Conservation (phyloP, 805 yeast species). For the Cyberlindnera sargentensis region DNA sequence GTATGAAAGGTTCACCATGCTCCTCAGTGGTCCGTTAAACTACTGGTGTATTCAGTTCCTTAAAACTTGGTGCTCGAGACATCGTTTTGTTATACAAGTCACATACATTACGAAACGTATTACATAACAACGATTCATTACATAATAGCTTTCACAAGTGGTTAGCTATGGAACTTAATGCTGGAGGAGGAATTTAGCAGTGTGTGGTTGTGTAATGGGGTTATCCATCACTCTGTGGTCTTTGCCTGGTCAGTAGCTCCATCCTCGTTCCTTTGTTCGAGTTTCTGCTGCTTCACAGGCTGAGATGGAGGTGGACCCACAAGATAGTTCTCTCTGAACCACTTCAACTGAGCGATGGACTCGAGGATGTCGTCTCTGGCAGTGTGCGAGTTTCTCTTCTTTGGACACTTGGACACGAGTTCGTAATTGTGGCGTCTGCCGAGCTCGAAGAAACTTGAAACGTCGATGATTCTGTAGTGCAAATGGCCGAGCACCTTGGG, state of each 20-base stretch:
- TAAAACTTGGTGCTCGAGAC: too few species aligned
- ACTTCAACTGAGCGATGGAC: conserved; percentile 75
- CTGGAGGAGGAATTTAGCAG: too few species aligned
- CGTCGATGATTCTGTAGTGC: conserved; percentile 83
- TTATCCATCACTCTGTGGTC: neutral
- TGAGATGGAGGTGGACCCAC: conserved; percentile 9
- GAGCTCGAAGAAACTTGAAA: conserved; percentile 77
- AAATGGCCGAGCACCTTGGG: conserved; percentile 50
- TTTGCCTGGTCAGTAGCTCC: neutral
- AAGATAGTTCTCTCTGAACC: conserved; percentile 67
- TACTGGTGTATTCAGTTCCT: too few species aligned
- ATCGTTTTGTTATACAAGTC: too few species aligned
- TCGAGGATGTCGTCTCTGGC: conserved; percentile 86
- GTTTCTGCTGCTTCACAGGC: conserved; percentile 1
- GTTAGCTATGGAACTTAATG: too few species aligned
- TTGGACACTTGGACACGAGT: conserved; percentile 50
- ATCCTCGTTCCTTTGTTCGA: neutral
- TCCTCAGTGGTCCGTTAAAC: too few species aligned
- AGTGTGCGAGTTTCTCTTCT: conserved; percentile 69
- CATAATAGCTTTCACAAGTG: too few species aligned
- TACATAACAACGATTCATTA: too few species aligned
- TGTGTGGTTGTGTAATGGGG: neutral
- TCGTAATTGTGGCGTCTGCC: conserved; percentile 70
- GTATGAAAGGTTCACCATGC: conserved; percentile 11
- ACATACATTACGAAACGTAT: too few species aligned